phyloP scores from a whole-genome alignment of 1,284 basidiomycete genomes.

The Rhodotorula sp. region DNA sequence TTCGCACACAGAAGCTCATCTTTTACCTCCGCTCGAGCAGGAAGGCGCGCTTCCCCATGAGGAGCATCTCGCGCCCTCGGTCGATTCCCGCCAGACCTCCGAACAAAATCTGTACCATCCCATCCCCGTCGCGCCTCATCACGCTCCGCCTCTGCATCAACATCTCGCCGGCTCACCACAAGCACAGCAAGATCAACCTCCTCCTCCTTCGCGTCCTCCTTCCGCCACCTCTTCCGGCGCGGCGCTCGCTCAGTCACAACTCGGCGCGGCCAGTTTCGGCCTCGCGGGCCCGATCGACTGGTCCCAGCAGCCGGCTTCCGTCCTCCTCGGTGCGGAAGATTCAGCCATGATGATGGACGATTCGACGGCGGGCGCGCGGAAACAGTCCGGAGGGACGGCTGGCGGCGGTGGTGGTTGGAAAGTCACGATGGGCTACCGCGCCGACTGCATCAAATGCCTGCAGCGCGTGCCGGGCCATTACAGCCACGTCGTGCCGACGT shows the following conservation, averaged over 20 bases:
- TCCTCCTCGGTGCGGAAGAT: neutral
- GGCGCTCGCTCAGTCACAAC: slow-evolving; percentile 5
- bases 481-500: slow-evolving; percentile 18
- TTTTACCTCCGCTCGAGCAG: slow-evolving; percentile 2
- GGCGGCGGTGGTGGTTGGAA: slow-evolving; percentile 16
- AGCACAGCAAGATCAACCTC: neutral
- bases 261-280: neutral
- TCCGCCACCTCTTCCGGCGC: neutral
- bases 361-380: neutral
- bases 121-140: slow-evolving; percentile 18
- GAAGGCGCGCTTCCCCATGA: neutral
- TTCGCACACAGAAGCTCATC: no score
- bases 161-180: slow-evolving; percentile 32
- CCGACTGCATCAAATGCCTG: slow-evolving; percentile 29
- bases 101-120: neutral
- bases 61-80: neutral
- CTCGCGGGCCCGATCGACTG: neutral
- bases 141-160: slow-evolving; percentile 31
- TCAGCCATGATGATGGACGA: neutral
- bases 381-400: neutral
- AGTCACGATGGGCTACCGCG: slow-evolving; percentile 35
- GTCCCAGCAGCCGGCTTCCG: neutral
- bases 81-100: neutral
- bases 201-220: neutral
- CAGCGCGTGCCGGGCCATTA: slow-evolving; percentile 27